Base-by-base conservation (phyloP, 2,329 filamentous ascomycete genomes). In the Aspergillus awamori region DNA sequence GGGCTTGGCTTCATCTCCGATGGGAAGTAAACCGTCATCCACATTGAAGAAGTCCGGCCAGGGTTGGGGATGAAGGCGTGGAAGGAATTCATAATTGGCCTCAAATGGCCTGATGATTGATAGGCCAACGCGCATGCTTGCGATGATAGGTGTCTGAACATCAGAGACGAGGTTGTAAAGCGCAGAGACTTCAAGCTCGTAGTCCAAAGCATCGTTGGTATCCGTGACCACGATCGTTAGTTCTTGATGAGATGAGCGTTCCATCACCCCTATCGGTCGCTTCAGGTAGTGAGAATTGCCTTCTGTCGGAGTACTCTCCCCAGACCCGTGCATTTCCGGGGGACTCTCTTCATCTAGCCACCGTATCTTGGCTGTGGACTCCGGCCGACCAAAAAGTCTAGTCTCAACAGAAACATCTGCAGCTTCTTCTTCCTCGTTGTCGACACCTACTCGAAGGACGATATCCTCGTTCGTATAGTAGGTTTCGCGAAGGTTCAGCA, bases 11-110 rank as follows among this genome's bases (percentile, higher is more conserved):
- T 64, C 62, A 20, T 66, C 58, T 30, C 68, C 66, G 20, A 70
- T 64, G 3, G 72, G 70, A 3, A 74, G 69, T 15, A 77, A 59
- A 10, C 74, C 69, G 11, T 79, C 75, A 36, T 87, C 83, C 17
- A 85, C 80, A 56, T 87, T 83, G 75, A 98, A 99, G 69, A 96
- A 88, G 73, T 89, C 93, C 1, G 95, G 93, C 94, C 95, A 99
- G 2, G 87, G 82, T 53, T 90, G 88, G 0, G 84, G 76, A 74
- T 97, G 90, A 3, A 97, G 81, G 8, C 90, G 86, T 10, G 95
- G 93, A 11, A 89, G 83, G 63, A 98, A 87, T 64, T 96, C 92
- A 74, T 96, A 97, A 70, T 91, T 95, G 15, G 93, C 91, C 77
- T 97, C 93, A 69, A 99, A 98, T 0, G 94, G 92, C 53, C 87